phyloP scores from a whole-genome alignment of 1,139 yeast species.

The Yamadazyma aaseri region DNA sequence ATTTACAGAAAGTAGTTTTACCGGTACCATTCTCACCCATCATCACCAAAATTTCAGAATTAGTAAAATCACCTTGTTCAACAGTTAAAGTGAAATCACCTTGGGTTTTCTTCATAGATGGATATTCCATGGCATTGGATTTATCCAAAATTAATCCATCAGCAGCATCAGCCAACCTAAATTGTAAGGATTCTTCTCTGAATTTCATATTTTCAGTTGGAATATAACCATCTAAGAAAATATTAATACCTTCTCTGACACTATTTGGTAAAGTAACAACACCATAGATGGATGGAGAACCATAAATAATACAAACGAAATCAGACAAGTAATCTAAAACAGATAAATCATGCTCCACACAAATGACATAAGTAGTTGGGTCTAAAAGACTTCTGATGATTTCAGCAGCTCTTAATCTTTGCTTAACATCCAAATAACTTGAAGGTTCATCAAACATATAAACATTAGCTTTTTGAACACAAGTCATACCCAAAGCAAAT shows the following conservation, averaged over 20 bases:
- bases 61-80: slow-evolving; percentile 86
- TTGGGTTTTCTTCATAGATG: slow-evolving; percentile 83
- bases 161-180: slow-evolving; percentile 89
- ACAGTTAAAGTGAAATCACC: slow-evolving; percentile 89
- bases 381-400: slow-evolving; percentile 81
- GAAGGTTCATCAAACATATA: slow-evolving; percentile 99
- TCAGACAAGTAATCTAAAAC: slow-evolving; percentile 95
- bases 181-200: slow-evolving; percentile 92
- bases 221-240: slow-evolving; percentile 95
- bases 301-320: slow-evolving; percentile 92
- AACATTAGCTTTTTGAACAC: slow-evolving; percentile 91
- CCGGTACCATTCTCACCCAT: slow-evolving; percentile 99
- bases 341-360: slow-evolving; percentile 97
- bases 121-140: slow-evolving; percentile 74
- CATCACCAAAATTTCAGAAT: slow-evolving; percentile 96
- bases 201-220: slow-evolving; percentile 96
- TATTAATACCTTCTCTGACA: slow-evolving; percentile 98
- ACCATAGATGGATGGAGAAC: slow-evolving; percentile 98
- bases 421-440: slow-evolving; percentile 95
- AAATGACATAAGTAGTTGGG: slow-evolving; percentile 80
- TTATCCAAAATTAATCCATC: slow-evolving; percentile 78
- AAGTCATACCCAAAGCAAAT: slow-evolving; percentile 96
- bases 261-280: slow-evolving; percentile 94
- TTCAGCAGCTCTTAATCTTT: slow-evolving; percentile 95
- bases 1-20: slow-evolving; percentile 93